A percentile compares a stretch with the other conserved stretches of the same genome.
Evolutionary conservation across 257 asterid species (phyloP).

Genomic region (Plantago major): DNA sequence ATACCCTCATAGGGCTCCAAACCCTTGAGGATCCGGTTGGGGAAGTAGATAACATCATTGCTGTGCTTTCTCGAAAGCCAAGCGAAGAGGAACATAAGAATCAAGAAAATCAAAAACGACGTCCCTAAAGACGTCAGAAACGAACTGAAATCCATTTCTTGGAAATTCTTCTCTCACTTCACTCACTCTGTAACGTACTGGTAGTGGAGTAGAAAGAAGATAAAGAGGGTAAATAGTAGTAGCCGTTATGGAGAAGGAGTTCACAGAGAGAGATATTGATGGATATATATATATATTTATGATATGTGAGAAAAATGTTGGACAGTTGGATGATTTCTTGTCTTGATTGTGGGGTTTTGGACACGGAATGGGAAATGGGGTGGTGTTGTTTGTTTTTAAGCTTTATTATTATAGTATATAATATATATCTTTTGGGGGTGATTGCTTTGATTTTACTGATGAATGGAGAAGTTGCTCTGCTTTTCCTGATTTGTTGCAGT

Average conservation of each 20-base stretch:
- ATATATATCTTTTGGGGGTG: not conserved
- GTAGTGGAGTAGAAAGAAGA: not conserved
- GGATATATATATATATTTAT: too few species aligned
- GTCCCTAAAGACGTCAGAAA: slow-evolving; percentile 84
- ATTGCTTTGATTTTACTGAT: not conserved
- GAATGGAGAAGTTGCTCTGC: too few species aligned
- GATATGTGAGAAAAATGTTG: too few species aligned
- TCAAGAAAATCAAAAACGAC: slow-evolving; percentile 59
- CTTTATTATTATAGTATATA: too few species aligned
- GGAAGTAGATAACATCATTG: slow-evolving; percentile 63
- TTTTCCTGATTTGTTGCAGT: too few species aligned
- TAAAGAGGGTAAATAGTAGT: not conserved
- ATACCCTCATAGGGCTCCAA: slow-evolving; percentile 70
- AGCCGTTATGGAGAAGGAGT: slow-evolving; percentile 7
- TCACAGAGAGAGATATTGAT: too few species aligned
- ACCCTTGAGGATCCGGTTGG: slow-evolving; percentile 75
- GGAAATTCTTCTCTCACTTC: not conserved
- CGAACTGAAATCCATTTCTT: slow-evolving; percentile 69
- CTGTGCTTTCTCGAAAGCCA: slow-evolving; percentile 70
- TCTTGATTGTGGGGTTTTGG: not conserved
- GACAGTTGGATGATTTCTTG: not conserved
- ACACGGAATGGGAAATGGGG: not conserved
- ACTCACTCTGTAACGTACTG: not conserved
- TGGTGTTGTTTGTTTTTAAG: not conserved
- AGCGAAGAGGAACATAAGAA: slow-evolving; percentile 62